Conservation (phyloP, 371 early-diverging fungal genomes). For the Phascolomyces articulosus region DNA sequence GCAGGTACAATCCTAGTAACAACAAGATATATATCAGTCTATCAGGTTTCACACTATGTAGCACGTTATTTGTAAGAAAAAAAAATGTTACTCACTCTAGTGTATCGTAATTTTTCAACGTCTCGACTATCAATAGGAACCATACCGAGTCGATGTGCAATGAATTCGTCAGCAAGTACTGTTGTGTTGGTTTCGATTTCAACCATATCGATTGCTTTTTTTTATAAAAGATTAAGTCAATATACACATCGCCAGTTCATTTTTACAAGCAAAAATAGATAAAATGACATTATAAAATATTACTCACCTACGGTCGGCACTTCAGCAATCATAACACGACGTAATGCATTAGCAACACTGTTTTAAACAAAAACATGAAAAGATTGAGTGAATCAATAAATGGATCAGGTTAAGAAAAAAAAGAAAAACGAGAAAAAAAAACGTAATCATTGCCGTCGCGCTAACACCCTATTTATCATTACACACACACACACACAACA, state of each 20-base stretch:
- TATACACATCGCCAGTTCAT: too few relatives aligned
- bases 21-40: neutral
- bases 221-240: neutral
- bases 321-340: constrained; percentile 97
- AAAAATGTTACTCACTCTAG: constrained; percentile 53
- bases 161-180: constrained; percentile 97
- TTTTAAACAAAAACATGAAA: neutral
- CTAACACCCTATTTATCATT: too few relatives aligned
- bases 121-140: constrained; percentile 89
- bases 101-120: constrained; percentile 82
- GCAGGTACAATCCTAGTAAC: constrained; percentile 87
- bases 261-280: too few relatives aligned
- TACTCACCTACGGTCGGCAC: constrained; percentile 92
- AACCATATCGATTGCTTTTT: constrained; percentile 96
- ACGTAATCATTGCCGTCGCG: neutral
- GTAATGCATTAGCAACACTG: constrained; percentile 94
- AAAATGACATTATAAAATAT: neutral
- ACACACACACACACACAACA: neutral
- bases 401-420: neutral
- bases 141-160: constrained; percentile 98
- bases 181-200: constrained; percentile 96
- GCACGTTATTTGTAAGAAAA: neutral
- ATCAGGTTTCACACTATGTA: too few relatives aligned
- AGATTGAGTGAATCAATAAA: neutral
- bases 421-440: constrained; percentile 4